Base-by-base conservation (phyloP, 2,329 filamentous ascomycete genomes). In the Rhytidhysteron rufulum region DNA sequence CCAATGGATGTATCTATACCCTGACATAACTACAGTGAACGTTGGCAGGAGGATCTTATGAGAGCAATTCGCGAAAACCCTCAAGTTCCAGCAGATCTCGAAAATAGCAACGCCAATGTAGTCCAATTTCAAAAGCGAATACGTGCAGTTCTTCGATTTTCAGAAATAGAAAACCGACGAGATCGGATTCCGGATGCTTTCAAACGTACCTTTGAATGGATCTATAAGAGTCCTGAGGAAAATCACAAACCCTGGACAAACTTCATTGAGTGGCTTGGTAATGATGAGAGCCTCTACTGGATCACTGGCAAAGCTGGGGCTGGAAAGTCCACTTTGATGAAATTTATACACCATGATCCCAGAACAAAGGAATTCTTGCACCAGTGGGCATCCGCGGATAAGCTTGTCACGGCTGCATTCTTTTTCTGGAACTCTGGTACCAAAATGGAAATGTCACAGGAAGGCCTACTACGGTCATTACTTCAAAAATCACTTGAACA, bases 251-350 rank as follows among this genome's bases (percentile, higher is more conserved):
- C 19, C 11, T 46, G 43, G 43, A 31, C 40, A 16, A 45, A 19
- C 32, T 53, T 54, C 20, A 5, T 31, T 2, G 20, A 42, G 1
- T 55, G 54, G 54, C 42, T 55, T 15, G 6, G 18, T 4, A 15
- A 39, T 4, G 29, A 39, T n/a, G 16, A 40, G 10, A 42, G 41
- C 17, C 22, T 52, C 5, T 55, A 56, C 25, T 55, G 67, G 62
- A 62, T 73, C 13, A 62, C 59, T 18, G 72, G 72, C 1, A 74
- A 71, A 34, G 63, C 70, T 0, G 71, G 71, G 0, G 68, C 68
- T 11, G 72, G 71, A 6, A 74, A 75, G 41, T 73, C 69, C 0
- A 74, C 69, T 0, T 43, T 74, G 16, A 71, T 74, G 67, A 51
- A 52, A 25, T 51, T 42, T 25, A 25, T 55, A 3, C 48, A 39